These are phyloP conservation scores for Caryopteris hybrid DNA, from an alignment of 305 asterid species.

Conservation along the genomic window DNA sequence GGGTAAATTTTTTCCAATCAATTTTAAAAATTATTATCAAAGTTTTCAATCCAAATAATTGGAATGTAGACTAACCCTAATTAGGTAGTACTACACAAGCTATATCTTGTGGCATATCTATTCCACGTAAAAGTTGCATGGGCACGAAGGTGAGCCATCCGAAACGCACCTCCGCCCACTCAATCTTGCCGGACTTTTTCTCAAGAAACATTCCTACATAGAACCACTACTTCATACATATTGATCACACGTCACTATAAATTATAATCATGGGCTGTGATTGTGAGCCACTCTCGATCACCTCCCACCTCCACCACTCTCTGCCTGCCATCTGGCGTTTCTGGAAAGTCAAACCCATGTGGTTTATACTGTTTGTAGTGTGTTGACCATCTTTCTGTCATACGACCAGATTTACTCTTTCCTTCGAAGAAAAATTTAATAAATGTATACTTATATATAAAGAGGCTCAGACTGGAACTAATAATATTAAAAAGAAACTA, in stretches of 20 bases:
- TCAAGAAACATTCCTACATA: background rate
- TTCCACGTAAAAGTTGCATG: too few relatives aligned
- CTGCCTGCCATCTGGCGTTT: background rate
- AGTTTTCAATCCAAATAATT: too few relatives aligned
- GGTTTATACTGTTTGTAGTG: background rate
- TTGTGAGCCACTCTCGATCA: background rate
- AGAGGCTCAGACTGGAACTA: background rate
- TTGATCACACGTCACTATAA: background rate
- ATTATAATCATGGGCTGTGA: too few relatives aligned
- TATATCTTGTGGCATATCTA: too few relatives aligned
- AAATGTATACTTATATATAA: too few relatives aligned
- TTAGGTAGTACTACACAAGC: too few relatives aligned
- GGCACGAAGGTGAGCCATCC: background rate
- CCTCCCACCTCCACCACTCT: conserved; percentile 5
- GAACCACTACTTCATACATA: background rate
- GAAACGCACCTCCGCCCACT: background rate
- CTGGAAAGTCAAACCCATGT: conserved; percentile 8
- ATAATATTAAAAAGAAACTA: background rate
- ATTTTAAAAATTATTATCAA: too few relatives aligned
- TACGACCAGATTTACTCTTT: background rate
- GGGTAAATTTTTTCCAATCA: too few relatives aligned
- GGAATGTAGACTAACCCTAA: too few relatives aligned
- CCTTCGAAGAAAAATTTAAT: too few relatives aligned
- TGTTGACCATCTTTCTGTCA: background rate
- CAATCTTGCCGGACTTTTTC: background rate